Percentiles rank a stretch among this genome's conserved stretches.
These are phyloP conservation scores for Lecanoromycetidae sp. DNA, from an alignment of 2,329 filamentous ascomycete genomes.

Conservation along the genomic window DNA sequence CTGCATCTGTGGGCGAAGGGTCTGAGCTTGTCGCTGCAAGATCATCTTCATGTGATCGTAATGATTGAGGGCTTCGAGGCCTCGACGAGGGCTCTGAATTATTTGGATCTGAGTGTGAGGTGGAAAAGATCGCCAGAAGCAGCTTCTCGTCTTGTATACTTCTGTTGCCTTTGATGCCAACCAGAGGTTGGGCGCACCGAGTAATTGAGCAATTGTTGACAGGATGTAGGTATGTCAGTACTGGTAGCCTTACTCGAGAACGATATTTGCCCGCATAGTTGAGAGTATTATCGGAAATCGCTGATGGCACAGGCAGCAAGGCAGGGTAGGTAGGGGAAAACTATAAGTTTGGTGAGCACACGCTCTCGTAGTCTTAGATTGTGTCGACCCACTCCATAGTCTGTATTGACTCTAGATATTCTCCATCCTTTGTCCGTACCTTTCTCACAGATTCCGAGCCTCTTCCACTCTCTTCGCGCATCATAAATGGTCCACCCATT, in stretches of 20 bases:
- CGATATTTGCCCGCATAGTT: slow-evolving; percentile 87
- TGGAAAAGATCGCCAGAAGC: slow-evolving; percentile 82
- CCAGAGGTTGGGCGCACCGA: slow-evolving; percentile 80
- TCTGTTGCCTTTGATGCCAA: slow-evolving; percentile 73
- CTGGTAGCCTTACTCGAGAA: slow-evolving; percentile 77
- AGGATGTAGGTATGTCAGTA: slow-evolving; percentile 85
- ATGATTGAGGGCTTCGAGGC: slow-evolving; percentile 32
- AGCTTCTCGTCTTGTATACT: slow-evolving; percentile 94
- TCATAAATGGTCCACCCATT: slow-evolving; percentile 81
- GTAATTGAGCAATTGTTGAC: slow-evolving; percentile 96
- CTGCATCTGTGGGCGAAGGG: slow-evolving; percentile 29
- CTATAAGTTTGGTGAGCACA: slow-evolving; percentile 21
- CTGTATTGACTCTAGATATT: slow-evolving; percentile 75
- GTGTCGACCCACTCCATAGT: slow-evolving; percentile 50
- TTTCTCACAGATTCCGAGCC: slow-evolving; percentile 78
- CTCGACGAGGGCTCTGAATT: slow-evolving; percentile 28
- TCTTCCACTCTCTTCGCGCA: slow-evolving; percentile 68
- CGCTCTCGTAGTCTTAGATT: slow-evolving; percentile 16
- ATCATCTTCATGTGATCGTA: slow-evolving; percentile 21
- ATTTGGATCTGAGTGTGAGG: slow-evolving; percentile 41
- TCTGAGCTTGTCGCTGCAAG: slow-evolving; percentile 8
- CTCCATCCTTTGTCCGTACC: slow-evolving; percentile 73
- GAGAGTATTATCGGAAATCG: slow-evolving; percentile 91
- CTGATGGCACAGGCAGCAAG: slow-evolving; percentile 69
- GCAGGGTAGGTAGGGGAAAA: slow-evolving; percentile 91